Evolutionary conservation across 805 yeast species (phyloP).

Genomic region (Zygosaccharomyces bisporus): DNA sequence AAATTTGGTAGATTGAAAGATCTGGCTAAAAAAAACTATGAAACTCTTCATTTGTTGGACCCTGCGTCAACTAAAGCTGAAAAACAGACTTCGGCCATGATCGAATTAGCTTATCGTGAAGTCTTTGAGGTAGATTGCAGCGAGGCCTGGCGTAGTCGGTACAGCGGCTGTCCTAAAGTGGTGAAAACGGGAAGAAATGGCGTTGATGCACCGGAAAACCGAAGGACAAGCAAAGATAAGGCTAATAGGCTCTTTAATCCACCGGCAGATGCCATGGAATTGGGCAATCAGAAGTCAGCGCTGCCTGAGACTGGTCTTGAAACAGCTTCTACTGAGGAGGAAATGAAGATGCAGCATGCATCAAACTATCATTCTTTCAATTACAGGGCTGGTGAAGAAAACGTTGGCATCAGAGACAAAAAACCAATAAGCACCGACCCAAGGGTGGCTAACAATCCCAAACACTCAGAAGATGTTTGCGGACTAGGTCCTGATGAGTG

Average conservation of each 20-base stretch:
- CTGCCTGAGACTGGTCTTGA: constrained; percentile 12
- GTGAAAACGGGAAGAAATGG: constrained; percentile 7
- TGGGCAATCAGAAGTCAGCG: constrained; percentile 6
- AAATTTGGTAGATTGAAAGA: constrained; percentile 48
- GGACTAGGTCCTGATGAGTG: constrained; percentile 72
- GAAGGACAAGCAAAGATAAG: constrained; percentile 3
- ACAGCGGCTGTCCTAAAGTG: constrained; percentile 27
- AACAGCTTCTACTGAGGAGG: not conserved
- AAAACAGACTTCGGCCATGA: constrained; percentile 56
- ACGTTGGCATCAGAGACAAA: constrained; percentile 76
- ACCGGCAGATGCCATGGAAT: constrained; percentile 4
- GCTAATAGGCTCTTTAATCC: constrained; percentile 5
- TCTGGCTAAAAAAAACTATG: constrained; percentile 33
- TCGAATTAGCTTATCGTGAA: constrained; percentile 70
- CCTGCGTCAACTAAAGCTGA: constrained; percentile 13
- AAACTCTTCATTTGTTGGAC: constrained; percentile 22
- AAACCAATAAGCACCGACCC: constrained; percentile 80
- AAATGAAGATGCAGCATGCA: not conserved
- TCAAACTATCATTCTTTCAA: constrained; percentile 59
- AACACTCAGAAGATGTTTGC: constrained; percentile 66
- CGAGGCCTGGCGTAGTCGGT: constrained; percentile 45
- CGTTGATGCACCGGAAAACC: constrained; percentile 1
- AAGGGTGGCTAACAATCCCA: constrained; percentile 63
- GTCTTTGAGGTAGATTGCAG: constrained; percentile 43
- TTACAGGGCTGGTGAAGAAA: constrained; percentile 84